Conservation (phyloP, 2,329 filamentous ascomycete species). For the Monilinia fructigena region DNA sequence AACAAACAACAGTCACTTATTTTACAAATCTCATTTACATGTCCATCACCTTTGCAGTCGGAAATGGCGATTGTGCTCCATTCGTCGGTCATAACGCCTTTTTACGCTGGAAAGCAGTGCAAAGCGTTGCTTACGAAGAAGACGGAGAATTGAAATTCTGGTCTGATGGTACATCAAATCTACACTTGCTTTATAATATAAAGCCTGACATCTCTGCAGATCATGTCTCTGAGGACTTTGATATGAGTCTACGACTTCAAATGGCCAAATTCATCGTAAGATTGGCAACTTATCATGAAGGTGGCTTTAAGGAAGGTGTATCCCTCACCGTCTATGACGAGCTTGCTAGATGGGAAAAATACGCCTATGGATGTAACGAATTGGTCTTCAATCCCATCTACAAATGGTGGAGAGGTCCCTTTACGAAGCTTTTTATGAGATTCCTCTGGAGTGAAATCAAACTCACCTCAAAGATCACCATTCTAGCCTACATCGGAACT, state of each 20-base stretch:
- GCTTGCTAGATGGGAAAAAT: constrained; percentile 69
- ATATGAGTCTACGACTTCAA: constrained; percentile 71
- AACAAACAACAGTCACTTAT: constrained; percentile 57
- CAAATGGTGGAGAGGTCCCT: constrained; percentile 62
- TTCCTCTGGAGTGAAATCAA: constrained; percentile 62
- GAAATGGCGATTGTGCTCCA: constrained; percentile 60
- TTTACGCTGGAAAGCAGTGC: constrained; percentile 65
- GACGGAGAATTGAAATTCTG: constrained; percentile 45
- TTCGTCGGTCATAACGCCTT: constrained; percentile 80
- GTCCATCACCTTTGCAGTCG: constrained; percentile 67
- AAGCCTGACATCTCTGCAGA: background rate
- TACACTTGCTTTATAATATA: background rate
- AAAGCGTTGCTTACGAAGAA: constrained; percentile 56
- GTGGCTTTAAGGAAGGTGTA: constrained; percentile 72
- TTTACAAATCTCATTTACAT: constrained; percentile 79
- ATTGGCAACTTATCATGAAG: constrained; percentile 65
- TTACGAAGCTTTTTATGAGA: constrained; percentile 61
- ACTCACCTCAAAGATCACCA: constrained; percentile 66
- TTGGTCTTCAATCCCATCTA: constrained; percentile 67
- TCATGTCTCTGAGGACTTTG: constrained; percentile 72
- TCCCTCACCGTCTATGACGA: constrained; percentile 73
- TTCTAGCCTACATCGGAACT: constrained; percentile 65
- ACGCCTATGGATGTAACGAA: constrained; percentile 70
- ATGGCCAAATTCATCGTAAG: constrained; percentile 66
- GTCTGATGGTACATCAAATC: constrained; percentile 40